Conservation (phyloP, 1,284 basidiomycete genomes). For the Sporisorium scitamineum region DNA sequence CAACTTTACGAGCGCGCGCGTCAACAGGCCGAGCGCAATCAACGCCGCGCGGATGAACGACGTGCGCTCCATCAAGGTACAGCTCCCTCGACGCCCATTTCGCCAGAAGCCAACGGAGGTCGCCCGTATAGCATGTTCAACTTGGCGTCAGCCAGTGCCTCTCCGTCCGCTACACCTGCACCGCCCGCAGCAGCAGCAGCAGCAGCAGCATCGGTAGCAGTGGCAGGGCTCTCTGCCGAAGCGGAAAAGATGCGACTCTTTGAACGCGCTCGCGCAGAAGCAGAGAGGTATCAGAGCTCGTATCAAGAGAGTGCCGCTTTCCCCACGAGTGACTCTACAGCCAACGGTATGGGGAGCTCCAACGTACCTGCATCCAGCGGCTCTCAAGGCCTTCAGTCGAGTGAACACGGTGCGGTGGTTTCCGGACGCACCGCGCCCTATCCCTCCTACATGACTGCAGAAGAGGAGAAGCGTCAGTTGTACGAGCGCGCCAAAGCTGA, state of each 20-base stretch:
- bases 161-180: background rate
- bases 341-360: background rate
- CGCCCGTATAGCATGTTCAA: constrained; percentile 44
- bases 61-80: constrained; percentile 28
- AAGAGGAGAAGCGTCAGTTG: constrained; percentile 58
- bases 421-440: constrained; percentile 43
- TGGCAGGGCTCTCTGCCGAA: constrained; percentile 32
- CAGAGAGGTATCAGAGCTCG: constrained; percentile 54
- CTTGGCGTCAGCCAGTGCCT: constrained; percentile 14
- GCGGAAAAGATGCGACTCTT: constrained; percentile 60
- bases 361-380: background rate
- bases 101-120: constrained; percentile 20
- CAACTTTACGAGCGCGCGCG: constrained; percentile 62
- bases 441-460: constrained; percentile 53
- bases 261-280: constrained; percentile 58
- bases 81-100: constrained; percentile 5
- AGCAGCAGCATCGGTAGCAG: constrained; percentile 2
- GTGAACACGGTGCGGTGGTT: constrained; percentile 16
- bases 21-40: constrained; percentile 62
- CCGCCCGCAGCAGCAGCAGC: background rate
- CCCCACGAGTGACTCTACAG: constrained; percentile 14
- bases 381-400: constrained; percentile 2
- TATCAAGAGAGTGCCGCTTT: constrained; percentile 44
- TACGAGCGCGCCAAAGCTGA: constrained; percentile 60
- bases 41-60: constrained; percentile 54